Evolutionary conservation across 768 basidiomycete genomes (phyloP), one percentile per base, ranked within the genome.

Genomic region (Rhodotorula graminis): DNA sequence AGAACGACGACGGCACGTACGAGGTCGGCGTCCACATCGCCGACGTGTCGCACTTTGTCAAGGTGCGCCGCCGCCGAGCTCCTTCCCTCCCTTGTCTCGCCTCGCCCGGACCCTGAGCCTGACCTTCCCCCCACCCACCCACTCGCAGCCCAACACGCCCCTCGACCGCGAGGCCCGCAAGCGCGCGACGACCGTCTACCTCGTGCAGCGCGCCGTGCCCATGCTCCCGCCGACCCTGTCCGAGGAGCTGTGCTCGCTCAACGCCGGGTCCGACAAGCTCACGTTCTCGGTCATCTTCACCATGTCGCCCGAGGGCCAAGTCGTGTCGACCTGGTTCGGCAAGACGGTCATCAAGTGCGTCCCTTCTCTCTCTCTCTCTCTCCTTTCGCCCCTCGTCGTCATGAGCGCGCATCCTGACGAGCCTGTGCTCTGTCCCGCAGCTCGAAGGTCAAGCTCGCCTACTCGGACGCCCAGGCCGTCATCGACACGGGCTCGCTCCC

Each of bases 81-180:
- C 40, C 55, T 46, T 27, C 29, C 11, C n/a, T n/a, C 9, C 15
- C 42, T 18, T 9, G 46, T 37, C 50, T 56, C 5, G 6, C 49
- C 49, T 25, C 18, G 23, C 11, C 2, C 50, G 11, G 25, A 29
- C 11, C 19, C 29, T 12, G 14, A 18, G 12, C 2, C 53, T 55
- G 27, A 27, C 53, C 2, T 16, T 9, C 9, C 37, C 5, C 55
- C 31, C n/a, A 10, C 27, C 15, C 44, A 9, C 44, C 37, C 14
- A 9, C 44, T 50, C 62, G 25, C 80, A 81, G 78, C 74, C 80
- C 31, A 83, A 82, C 80, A 96, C 94, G 19, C 91, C 96, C n/a
- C 84, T 99, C 77, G 96, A 99, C 79, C 91, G 96, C 33, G 96
- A 99, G 82, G 96, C 96, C 53, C 88, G 94, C 76, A 98, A 98